These are phyloP conservation scores for Aspergillus ellipticus DNA, from an alignment of 495 filamentous ascomycete genomes.

Conservation along the genomic window DNA sequence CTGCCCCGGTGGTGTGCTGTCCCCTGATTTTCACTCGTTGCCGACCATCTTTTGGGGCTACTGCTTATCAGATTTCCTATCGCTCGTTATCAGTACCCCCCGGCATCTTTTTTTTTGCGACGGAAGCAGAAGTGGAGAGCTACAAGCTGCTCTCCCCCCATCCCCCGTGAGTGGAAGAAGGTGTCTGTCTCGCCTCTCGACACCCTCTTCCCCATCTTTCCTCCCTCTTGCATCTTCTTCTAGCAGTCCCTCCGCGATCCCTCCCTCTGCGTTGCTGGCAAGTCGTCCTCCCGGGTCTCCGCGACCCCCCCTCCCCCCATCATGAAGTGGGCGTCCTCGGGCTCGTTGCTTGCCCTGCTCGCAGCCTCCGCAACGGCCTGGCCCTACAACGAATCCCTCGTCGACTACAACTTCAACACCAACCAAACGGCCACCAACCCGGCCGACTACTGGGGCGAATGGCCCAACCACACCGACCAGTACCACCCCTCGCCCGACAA, in stretches of 20 bases:
- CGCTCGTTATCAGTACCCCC: constrained; percentile 5
- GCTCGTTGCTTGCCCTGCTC: constrained; percentile 22
- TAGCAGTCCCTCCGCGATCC: neutral
- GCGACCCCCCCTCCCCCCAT: neutral
- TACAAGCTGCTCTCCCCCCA: no score
- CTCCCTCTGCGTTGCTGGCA: neutral
- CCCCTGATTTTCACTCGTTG: constrained; percentile 3
- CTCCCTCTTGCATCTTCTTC: neutral
- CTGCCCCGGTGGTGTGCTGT: neutral
- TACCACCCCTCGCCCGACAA: constrained; percentile 58
- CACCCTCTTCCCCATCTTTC: no score
- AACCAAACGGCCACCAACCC: constrained; percentile 55
- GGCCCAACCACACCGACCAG: constrained; percentile 45
- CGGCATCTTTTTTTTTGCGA: constrained; percentile 1
- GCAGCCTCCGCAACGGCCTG: constrained; percentile 32
- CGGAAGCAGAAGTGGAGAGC: neutral
- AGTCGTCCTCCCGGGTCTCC: neutral
- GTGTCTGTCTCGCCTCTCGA: no score
- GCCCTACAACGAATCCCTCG: constrained; percentile 49
- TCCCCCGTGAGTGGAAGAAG: no score
- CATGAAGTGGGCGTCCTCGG: constrained; percentile 4
- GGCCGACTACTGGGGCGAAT: constrained; percentile 50
- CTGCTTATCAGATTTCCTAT: constrained; percentile 6
- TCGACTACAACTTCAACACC: constrained; percentile 58
- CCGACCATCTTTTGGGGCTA: neutral